Evolutionary conservation across 345 rosid genomes (phyloP).

Genomic region (Noccaea caerulescens): DNA sequence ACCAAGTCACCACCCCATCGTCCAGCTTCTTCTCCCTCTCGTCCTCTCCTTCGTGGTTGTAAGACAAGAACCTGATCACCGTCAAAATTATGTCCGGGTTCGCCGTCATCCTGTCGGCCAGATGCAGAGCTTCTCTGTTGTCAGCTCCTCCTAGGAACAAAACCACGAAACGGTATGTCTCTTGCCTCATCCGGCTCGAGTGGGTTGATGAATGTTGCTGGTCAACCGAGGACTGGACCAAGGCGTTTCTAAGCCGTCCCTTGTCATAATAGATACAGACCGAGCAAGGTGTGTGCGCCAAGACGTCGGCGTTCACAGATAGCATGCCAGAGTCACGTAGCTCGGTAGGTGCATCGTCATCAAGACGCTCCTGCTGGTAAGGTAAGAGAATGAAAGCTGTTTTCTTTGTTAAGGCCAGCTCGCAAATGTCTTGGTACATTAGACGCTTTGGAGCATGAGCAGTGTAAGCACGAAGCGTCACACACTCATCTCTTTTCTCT

Average conservation of each 20-base stretch:
- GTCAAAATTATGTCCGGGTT: conserved; percentile 54
- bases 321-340: conserved; percentile 39
- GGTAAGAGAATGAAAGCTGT: conserved; percentile 66
- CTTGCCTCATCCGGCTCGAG: conserved; percentile 27
- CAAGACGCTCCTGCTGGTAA: conserved; percentile 48
- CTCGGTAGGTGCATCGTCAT: conserved; percentile 39
- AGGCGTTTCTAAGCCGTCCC: conserved; percentile 42
- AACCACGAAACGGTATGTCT: conserved; percentile 42
- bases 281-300: conserved; percentile 76
- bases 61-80: conserved; percentile 60
- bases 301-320: conserved; percentile 48
- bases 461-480: conserved; percentile 53
- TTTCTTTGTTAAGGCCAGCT: conserved; percentile 57
- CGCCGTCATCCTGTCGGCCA: conserved; percentile 57
- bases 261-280: conserved; percentile 67
- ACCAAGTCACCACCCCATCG: conserved; percentile 76
- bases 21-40: conserved; percentile 75
- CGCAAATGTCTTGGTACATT: conserved; percentile 78
- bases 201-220: not conserved
- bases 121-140: conserved; percentile 66
- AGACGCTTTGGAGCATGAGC: conserved; percentile 56
- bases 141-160: conserved; percentile 85
- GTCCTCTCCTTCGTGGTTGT: conserved; percentile 56
- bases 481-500: conserved; percentile 42
- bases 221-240: conserved; percentile 20